These are phyloP conservation scores for Curvularia sp. DNA, from an alignment of 2,329 filamentous ascomycete genomes.

Conservation along the genomic window DNA sequence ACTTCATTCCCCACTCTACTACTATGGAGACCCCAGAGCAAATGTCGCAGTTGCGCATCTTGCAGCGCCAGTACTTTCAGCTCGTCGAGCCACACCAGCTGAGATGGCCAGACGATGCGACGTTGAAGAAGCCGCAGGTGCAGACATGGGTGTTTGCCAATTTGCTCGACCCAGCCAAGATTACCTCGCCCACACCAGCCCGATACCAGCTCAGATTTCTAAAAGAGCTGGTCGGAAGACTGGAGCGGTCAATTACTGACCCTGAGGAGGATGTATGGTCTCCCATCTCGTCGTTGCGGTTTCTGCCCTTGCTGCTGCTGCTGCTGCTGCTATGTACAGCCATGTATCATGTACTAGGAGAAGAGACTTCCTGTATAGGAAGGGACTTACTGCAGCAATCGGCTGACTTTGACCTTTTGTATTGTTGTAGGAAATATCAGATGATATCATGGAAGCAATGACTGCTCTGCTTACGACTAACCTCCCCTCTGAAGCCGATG, in stretches of 20 bases:
- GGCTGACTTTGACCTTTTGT: conserved; percentile 34
- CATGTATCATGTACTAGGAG: conserved; percentile 1
- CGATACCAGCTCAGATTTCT: conserved; percentile 75
- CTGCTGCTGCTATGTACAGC: not conserved
- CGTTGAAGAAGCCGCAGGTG: conserved; percentile 66
- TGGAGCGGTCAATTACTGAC: conserved; percentile 78
- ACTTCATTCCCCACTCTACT: not conserved
- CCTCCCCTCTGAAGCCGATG: conserved; percentile 67
- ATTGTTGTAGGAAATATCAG: conserved; percentile 74
- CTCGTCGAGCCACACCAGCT: conserved; percentile 68
- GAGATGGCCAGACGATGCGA: conserved; percentile 65
- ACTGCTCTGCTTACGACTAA: conserved; percentile 69
- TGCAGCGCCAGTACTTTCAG: conserved; percentile 81
- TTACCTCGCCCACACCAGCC: conserved; percentile 67
- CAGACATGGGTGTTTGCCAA: conserved; percentile 71
- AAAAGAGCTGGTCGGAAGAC: conserved; percentile 72
- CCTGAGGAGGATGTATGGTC: conserved; percentile 85
- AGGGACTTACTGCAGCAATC: conserved; percentile 10
- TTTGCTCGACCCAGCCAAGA: conserved; percentile 68
- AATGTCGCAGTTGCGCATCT: conserved; percentile 43
- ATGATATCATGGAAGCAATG: conserved; percentile 75
- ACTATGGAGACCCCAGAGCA: conserved; percentile 24
- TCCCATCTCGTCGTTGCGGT: conserved; percentile 34
- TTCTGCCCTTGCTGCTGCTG: conserved; percentile 6
- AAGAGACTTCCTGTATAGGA: conserved; percentile 3